A percentile compares a stretch with the other conserved stretches of the same genome.
These are phyloP conservation scores for Phytophthora aleatoria DNA, from an alignment of 352 stramenopile species.

Conservation along the genomic window DNA sequence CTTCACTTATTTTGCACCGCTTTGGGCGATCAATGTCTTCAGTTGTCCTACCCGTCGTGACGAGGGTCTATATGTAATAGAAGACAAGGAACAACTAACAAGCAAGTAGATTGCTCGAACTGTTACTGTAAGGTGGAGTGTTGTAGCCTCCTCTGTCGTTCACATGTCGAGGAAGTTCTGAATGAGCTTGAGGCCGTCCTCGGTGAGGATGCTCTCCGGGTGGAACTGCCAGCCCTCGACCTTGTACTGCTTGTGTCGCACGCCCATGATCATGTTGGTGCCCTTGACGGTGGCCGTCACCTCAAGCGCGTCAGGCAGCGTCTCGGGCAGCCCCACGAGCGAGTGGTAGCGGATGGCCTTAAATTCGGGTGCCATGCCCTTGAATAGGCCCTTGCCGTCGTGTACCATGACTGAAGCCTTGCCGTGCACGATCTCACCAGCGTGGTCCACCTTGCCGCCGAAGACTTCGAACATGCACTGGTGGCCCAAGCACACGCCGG, in stretches of 20 bases:
- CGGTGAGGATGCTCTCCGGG: slow-evolving; percentile 87
- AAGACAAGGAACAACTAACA: slow-evolving; percentile 18
- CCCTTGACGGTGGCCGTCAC: slow-evolving; percentile 85
- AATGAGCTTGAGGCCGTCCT: slow-evolving; percentile 83
- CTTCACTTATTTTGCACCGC: slow-evolving; percentile 10
- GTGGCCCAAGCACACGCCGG: slow-evolving; percentile 82
- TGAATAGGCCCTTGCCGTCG: slow-evolving; percentile 87
- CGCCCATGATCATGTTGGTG: slow-evolving; percentile 90
- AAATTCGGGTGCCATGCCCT: slow-evolving; percentile 78
- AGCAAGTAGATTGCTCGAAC: slow-evolving; percentile 16
- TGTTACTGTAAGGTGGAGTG: slow-evolving; percentile 5
- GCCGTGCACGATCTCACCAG: slow-evolving; percentile 88
- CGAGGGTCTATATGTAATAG: slow-evolving; percentile 22
- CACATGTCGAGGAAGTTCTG: slow-evolving; percentile 91
- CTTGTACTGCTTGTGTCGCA: slow-evolving; percentile 87
- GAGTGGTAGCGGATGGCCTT: slow-evolving; percentile 89
- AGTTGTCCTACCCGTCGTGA: not conserved
- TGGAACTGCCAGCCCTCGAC: slow-evolving; percentile 91
- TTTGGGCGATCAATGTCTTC: slow-evolving; percentile 10
- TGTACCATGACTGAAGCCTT: slow-evolving; percentile 86
- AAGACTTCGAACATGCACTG: slow-evolving; percentile 91
- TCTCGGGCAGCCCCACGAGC: slow-evolving; percentile 83
- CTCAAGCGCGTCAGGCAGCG: slow-evolving; percentile 73
- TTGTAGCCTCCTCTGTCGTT: slow-evolving; percentile 6
- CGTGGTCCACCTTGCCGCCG: slow-evolving; percentile 82